Base-by-base conservation (phyloP, 2,329 filamentous ascomycete species). In the Ceratocystiopsis sp. region DNA sequence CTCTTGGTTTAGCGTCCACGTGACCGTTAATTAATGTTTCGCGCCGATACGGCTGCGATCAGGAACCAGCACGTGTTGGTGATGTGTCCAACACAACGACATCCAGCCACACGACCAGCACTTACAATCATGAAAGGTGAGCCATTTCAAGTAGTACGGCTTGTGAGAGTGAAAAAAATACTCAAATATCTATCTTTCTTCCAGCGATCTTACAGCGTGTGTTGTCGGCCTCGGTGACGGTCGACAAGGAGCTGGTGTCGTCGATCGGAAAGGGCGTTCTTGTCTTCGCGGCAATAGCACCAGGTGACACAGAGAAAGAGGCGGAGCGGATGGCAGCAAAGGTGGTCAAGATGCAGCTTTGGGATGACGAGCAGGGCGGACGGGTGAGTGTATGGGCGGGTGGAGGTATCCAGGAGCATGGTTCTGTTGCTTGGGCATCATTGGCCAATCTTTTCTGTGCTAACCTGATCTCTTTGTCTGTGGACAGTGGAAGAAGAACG, bases 161-260 rank as follows among this genome's bases (percentile, higher is more conserved):
- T n/a, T n/a, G n/a, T n/a, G n/a, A n/a, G n/a, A n/a, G n/a, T n/a
- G n/a, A n/a, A n/a, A n/a, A n/a, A n/a, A n/a, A n/a, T n/a, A n/a
- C n/a, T n/a, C n/a, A n/a, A n/a, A n/a, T n/a, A n/a, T 11, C 10
- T 11, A 8, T 29, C 2, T 11, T 9, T 29, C n/a, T 32, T 32
- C 12, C 55, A 95, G 91, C 86, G 43, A 84, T 98, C 47, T 66
- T 96, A 42, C 91, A 98, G 63, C 76, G 91, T 51, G 91, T 98
- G 42, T 76, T 94, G 47, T 96, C 87, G 37, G 89, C 89, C 47
- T 95, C 89, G 9, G 91, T 98, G 53, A 91, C 86, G 2, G 89
- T 98, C 42, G 87, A 98, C 57, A 81, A 84, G 56, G 72, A 93
- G 57, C 65, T 94, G 29, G 74, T 98, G 38, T 96, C 91, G 1